phyloP scores from a whole-genome alignment of 208 protist genomes.

The Leishmania arabica region DNA sequence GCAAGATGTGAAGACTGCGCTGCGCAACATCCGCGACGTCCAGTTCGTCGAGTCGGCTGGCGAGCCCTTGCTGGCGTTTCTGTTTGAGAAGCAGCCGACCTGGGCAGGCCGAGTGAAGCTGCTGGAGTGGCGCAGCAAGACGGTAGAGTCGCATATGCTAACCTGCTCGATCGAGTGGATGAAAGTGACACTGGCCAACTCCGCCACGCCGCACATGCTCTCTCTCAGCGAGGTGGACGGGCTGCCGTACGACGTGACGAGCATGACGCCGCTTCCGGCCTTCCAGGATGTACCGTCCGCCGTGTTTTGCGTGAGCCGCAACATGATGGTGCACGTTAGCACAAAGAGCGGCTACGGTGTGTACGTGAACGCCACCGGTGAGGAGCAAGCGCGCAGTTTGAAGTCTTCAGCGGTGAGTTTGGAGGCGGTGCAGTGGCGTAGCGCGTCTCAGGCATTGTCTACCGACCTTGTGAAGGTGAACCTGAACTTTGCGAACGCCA shows the following conservation, averaged over 20 bases:
- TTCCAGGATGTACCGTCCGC: slow-evolving; percentile 68
- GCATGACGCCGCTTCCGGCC: slow-evolving; percentile 70
- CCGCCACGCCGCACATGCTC: slow-evolving; percentile 48
- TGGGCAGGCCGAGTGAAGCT: slow-evolving; percentile 88
- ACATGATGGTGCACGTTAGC: slow-evolving; percentile 82
- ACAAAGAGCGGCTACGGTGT: slow-evolving; percentile 79
- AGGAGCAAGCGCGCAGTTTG: slow-evolving; percentile 64
- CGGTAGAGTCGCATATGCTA: slow-evolving; percentile 80
- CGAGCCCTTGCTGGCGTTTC: slow-evolving; percentile 77
- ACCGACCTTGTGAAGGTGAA: slow-evolving; percentile 65
- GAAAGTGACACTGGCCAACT: slow-evolving; percentile 51
- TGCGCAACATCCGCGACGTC: slow-evolving; percentile 86
- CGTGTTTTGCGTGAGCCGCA: slow-evolving; percentile 72
- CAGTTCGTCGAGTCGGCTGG: slow-evolving; percentile 83
- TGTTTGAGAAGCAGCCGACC: slow-evolving; percentile 77
- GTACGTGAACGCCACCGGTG: slow-evolving; percentile 72
- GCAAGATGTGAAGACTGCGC: slow-evolving; percentile 41
- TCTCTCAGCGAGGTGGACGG: slow-evolving; percentile 81
- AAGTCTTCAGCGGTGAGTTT: slow-evolving; percentile 52
- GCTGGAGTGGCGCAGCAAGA: slow-evolving; percentile 78
- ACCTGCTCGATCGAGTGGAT: slow-evolving; percentile 81
- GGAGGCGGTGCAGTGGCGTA: slow-evolving; percentile 53
- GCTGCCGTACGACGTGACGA: slow-evolving; percentile 79
- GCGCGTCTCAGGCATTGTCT: slow-evolving; percentile 45
- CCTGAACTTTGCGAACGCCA: slow-evolving; percentile 71